Percentiles rank a stretch among this genome's conserved stretches.
These are phyloP conservation scores for Ascochyta rabiei DNA, from an alignment of 2,329 filamentous ascomycete species.

Conservation along the genomic window DNA sequence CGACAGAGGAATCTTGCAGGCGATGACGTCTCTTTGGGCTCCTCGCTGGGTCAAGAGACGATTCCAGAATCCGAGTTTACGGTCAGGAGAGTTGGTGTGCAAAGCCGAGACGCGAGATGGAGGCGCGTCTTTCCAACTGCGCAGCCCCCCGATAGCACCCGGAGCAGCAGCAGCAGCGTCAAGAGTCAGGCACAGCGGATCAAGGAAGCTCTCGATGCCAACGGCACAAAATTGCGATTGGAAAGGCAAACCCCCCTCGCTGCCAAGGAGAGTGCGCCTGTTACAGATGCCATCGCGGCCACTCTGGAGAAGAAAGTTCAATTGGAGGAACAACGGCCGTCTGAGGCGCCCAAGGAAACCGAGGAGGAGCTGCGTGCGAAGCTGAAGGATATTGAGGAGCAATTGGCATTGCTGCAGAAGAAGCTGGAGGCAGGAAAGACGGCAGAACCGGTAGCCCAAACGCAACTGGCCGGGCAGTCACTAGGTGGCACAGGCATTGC, in stretches of 20 bases:
- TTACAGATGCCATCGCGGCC: not conserved
- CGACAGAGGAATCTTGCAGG: not conserved
- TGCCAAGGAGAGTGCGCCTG: not conserved
- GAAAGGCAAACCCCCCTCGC: not conserved
- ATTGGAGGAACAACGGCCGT: not conserved
- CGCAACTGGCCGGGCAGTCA: not conserved
- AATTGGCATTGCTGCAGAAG: slow-evolving; percentile 2
- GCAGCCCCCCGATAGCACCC: not conserved
- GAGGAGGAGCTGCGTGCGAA: slow-evolving; percentile 1
- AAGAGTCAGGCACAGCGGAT: slow-evolving; percentile 3
- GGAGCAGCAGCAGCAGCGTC: no score
- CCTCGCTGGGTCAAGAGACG: not conserved
- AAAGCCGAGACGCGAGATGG: not conserved
- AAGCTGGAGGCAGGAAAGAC: not conserved
- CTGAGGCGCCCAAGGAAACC: not conserved
- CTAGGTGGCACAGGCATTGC: not conserved
- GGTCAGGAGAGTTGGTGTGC: not conserved
- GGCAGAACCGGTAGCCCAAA: not conserved
- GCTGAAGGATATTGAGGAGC: slow-evolving; percentile 1
- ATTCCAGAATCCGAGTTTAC: not conserved
- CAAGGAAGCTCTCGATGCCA: not conserved
- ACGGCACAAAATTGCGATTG: not conserved
- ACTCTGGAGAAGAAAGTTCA: not conserved
- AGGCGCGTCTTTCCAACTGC: not conserved
- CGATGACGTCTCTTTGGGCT: not conserved